Base-by-base conservation (phyloP, 352 stramenopile genomes). In the Peronospora farinosa region DNA sequence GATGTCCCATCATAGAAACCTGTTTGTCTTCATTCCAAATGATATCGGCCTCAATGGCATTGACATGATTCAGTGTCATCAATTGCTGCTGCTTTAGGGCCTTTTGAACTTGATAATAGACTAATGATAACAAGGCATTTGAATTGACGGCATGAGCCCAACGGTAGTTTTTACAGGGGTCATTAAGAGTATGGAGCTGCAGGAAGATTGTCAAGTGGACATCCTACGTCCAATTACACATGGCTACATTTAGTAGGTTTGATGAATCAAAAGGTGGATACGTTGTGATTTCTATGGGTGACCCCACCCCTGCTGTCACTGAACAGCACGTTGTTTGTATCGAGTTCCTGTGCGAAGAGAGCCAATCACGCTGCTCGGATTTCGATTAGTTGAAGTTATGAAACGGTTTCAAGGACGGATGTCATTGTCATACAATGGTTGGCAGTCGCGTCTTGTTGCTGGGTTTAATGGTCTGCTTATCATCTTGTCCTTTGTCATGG, bases 101-200 rank as follows among this genome's bases (percentile, higher is more conserved):
- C 40, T 32, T 37, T 31, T 52, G 32, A 39, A 84, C 68, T 32
- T 74, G 51, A 5, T 39, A 40, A 17, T 59, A 55, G 11, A 84
- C 63, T 13, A 37, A 16, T 0, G 28, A 17, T 11, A 86, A 45
- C 52, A 74, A 47, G 27, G 47, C 60, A 5, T 44, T 43, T 4
- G 72, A 84, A 56, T 88, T 88, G 13, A 88, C 69, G 1, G 74
- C 77, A 17, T 88, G 77, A 6, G 63, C 77, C 77, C 77, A 88
- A 33, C 74, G 63, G 43, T 80, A 88, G 33, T 30, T 10, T 69
- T 59, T 9, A 81, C 61, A 31, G 70, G 74, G 27, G 48, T 62
- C 71, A 82, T 81, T 17, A 21, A 3, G 19, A 3, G 19, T 21
- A 11, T 8, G 21, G 51, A 50, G 35, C 48, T 60, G 43, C 40